Base-by-base conservation (phyloP, 148 eudicot species). In the Heliamphora exappendiculata region DNA sequence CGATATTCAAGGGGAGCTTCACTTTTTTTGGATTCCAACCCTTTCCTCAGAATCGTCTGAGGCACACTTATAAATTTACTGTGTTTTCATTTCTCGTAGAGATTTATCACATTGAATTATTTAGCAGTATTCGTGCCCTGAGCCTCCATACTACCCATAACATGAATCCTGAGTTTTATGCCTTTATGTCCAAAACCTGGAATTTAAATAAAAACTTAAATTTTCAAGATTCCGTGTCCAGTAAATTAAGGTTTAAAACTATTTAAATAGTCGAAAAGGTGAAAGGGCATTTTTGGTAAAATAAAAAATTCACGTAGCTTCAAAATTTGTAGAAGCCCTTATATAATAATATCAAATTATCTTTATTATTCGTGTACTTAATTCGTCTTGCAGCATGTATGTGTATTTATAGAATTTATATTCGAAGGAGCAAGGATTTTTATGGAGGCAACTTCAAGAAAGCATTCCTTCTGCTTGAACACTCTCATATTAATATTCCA, bases 391-490 rank as follows among this genome's bases (percentile, higher is more conserved):
- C 64, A 34, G 16, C 11, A 45, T 41, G 72, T n/a, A 24, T n/a
- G 37, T 42, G 16, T 28, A 45, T 0, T 36, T 24, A 55, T 22
- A 69, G 54, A 69, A 28, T 41, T 41, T 67, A 8, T 22, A 2
- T 67, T 39, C 13, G 37, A 36, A 10, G 42, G 19, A 39, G 41
- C 34, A 34, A 64, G 26, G 44, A 36, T 36, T 42, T 70, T 50
- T 72, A 28, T 50, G 75, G 75, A 53, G 42, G 75, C 42, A 51
- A 72, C 41, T 51, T 72, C 75, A 72, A 72, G 19, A 53, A 72
- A 34, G 7, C 58, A 11, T 34, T 50, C 68, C 11, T 36, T 36
- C 24, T 51, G 62, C 62, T n/a, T 11, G 44, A 67, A 26, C 49
- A n/a, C 31, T 67, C 51, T 67, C 26, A 67, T 67, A 22, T 13